Evolutionary conservation across 495 filamentous ascomycete genomes (phyloP).

Genomic region (Rhypophila decipiens): DNA sequence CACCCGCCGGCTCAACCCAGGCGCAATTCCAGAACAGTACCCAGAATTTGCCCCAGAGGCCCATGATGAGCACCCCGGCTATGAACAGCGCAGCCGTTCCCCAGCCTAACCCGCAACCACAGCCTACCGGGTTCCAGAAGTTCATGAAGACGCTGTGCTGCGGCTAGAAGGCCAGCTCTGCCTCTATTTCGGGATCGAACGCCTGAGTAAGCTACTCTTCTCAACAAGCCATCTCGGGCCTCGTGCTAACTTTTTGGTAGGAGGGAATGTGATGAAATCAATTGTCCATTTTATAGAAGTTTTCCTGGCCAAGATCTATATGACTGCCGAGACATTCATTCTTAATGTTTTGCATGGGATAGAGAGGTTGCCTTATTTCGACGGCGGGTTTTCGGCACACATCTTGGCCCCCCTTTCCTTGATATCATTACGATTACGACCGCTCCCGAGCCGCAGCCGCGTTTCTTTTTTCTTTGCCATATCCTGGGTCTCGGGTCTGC

Average conservation of each 20-base stretch:
- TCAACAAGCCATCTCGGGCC: no score
- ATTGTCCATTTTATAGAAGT: slow-evolving; percentile 18
- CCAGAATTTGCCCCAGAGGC: slow-evolving; percentile 68
- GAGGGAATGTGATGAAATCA: neutral
- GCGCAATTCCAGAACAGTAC: slow-evolving; percentile 89
- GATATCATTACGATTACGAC: slow-evolving; percentile 26
- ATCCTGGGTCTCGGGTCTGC: slow-evolving; percentile 9
- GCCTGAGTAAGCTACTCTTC: neutral
- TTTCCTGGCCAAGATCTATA: slow-evolving; percentile 18
- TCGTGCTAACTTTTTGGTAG: no score
- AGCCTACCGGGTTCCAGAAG: slow-evolving; percentile 59
- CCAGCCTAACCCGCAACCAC: slow-evolving; percentile 36
- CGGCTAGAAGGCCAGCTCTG: slow-evolving; percentile 45
- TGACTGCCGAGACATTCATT: slow-evolving; percentile 23
- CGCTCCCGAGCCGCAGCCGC: slow-evolving; percentile 10
- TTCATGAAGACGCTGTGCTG: slow-evolving; percentile 80
- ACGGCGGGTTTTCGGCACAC: slow-evolving; percentile 17
- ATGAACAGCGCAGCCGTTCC: slow-evolving; percentile 37
- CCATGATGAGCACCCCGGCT: slow-evolving; percentile 53
- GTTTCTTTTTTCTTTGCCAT: slow-evolving; percentile 7
- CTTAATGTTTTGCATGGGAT: slow-evolving; percentile 24
- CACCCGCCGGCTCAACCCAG: slow-evolving; percentile 75
- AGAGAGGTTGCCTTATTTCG: slow-evolving; percentile 28
- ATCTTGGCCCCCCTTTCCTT: slow-evolving; percentile 15
- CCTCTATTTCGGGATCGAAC: neutral